Conservation (phyloP, 2,329 filamentous ascomycete species). For the Calonectria ilicicola region DNA sequence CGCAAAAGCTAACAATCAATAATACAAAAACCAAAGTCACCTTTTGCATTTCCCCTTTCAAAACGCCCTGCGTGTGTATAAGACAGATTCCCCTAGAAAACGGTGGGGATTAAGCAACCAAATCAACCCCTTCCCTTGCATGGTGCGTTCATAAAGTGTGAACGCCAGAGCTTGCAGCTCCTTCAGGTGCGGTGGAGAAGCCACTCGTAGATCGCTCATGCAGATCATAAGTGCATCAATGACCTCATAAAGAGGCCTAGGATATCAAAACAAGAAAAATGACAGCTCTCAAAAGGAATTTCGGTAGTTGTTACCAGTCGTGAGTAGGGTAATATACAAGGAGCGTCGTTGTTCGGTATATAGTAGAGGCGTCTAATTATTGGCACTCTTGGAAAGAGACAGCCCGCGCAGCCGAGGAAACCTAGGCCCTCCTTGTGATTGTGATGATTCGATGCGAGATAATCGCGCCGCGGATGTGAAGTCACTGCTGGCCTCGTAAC, state of each 20-base stretch:
- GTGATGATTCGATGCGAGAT: slow-evolving; percentile 82
- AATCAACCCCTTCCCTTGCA: slow-evolving; percentile 36
- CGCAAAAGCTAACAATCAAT: slow-evolving; percentile 36
- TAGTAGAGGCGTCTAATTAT: slow-evolving; percentile 44
- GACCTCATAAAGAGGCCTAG: slow-evolving; percentile 45
- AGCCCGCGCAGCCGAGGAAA: slow-evolving; percentile 57
- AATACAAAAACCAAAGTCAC: slow-evolving; percentile 39
- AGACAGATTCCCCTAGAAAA: slow-evolving; percentile 41
- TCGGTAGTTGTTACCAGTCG: slow-evolving; percentile 21
- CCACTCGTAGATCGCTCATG: slow-evolving; percentile 62
- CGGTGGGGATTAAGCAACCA: slow-evolving; percentile 31
- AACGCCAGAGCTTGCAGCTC: slow-evolving; percentile 29
- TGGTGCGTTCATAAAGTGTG: slow-evolving; percentile 27
- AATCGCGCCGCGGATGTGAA: slow-evolving; percentile 92
- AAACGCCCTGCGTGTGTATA: slow-evolving; percentile 50
- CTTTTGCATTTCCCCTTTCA: slow-evolving; percentile 44
- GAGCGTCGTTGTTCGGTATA: slow-evolving; percentile 33
- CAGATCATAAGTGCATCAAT: slow-evolving; percentile 59
- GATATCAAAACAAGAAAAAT: slow-evolving; percentile 49
- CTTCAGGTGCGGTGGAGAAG: slow-evolving; percentile 34
- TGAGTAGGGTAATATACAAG: slow-evolving; percentile 47
- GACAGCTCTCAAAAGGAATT: slow-evolving; percentile 29
- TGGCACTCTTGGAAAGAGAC: slow-evolving; percentile 56
- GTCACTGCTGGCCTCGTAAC: slow-evolving; percentile 89
- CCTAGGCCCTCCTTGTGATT: slow-evolving; percentile 54